Percentiles rank a stretch among this genome's conserved stretches.
Conservation (phyloP, 257 asterid genomes). For the Ajuga chamaepitys region DNA sequence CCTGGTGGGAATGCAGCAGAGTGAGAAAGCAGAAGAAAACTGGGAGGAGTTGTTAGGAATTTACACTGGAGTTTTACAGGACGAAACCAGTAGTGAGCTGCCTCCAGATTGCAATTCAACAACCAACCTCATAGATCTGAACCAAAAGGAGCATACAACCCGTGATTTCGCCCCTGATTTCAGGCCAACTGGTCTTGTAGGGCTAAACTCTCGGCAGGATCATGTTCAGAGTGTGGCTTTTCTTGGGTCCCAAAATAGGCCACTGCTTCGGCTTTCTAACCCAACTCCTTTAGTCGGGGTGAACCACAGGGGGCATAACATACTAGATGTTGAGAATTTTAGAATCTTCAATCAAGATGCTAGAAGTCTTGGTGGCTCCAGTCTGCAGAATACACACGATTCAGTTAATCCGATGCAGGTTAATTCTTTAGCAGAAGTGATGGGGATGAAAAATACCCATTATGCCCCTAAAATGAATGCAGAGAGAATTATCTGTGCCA, state of each 20-base stretch:
- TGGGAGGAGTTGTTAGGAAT: constrained; percentile 40
- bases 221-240: background rate
- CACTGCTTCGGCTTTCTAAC: background rate
- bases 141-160: background rate
- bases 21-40: constrained; percentile 9
- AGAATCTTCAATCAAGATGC: constrained; percentile 4
- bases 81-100: background rate
- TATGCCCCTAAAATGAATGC: constrained; percentile 3
- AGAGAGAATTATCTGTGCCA: background rate
- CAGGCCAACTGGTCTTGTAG: background rate
- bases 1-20: constrained; percentile 17
- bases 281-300: background rate
- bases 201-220: background rate
- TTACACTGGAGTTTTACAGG: constrained; percentile 25
- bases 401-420: constrained; percentile 19
- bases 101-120: constrained; percentile 2
- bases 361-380: constrained; percentile 2
- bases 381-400: constrained; percentile 15
- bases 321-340: background rate
- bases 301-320: background rate
- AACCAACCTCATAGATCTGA: background rate
- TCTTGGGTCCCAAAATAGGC: background rate
- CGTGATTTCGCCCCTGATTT: background rate
- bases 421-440: constrained; percentile 23
- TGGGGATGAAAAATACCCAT: constrained; percentile 18